phyloP scores from a whole-genome alignment of 495 filamentous ascomycete genomes.

The Neurospora sp. region DNA sequence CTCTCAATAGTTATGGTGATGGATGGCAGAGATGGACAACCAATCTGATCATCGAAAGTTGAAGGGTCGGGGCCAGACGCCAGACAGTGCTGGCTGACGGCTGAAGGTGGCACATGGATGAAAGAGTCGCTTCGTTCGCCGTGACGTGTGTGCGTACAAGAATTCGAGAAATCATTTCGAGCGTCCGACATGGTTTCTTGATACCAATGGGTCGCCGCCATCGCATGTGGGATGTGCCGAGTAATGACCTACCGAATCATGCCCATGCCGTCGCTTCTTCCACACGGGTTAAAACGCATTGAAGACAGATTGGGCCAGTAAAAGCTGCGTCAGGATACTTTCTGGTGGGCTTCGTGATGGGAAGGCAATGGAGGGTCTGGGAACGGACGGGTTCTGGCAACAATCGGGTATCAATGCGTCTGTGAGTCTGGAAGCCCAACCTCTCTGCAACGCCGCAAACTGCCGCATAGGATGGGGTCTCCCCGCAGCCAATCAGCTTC shows the following conservation, averaged over 20 bases:
- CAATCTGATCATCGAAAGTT: background rate
- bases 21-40: background rate
- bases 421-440: constrained; percentile 14
- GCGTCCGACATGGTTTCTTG: background rate
- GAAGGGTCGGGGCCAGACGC: background rate
- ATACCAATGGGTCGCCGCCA: background rate
- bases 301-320: constrained; percentile 9
- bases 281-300: constrained; percentile 3
- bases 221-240: background rate
- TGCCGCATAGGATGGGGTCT: constrained; percentile 2
- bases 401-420: constrained; percentile 29
- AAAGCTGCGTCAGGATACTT: constrained; percentile 1
- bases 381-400: constrained; percentile 6
- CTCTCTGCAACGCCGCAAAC: constrained; percentile 1
- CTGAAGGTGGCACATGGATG: background rate
- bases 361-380: constrained; percentile 2
- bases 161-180: background rate
- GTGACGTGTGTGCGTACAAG: background rate
- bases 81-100: background rate
- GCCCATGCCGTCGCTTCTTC: background rate
- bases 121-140: background rate
- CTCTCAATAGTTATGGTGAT: background rate
- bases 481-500: constrained; percentile 16
- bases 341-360: background rate
- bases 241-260: constrained; percentile 9